These are phyloP conservation scores for Cystobasidium ongulense DNA, from an alignment of 768 basidiomycete genomes.

Conservation along the genomic window DNA sequence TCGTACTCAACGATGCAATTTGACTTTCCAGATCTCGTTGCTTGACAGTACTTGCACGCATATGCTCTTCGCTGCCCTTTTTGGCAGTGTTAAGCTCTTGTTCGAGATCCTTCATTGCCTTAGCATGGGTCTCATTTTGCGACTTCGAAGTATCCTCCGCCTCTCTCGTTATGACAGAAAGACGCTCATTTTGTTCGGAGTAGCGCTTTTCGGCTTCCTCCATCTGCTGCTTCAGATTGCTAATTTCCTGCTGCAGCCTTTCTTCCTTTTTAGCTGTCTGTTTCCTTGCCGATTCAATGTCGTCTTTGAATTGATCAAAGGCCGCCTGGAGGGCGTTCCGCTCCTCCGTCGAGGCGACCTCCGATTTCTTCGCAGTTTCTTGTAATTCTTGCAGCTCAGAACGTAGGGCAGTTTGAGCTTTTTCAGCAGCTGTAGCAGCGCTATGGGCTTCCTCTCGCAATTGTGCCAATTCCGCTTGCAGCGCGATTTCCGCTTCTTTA, in stretches of 20 bases:
- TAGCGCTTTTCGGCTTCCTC: background rate
- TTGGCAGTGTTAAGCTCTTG: background rate
- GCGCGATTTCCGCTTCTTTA: background rate
- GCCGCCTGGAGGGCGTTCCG: background rate
- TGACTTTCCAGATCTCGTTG: background rate
- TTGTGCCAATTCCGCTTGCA: background rate
- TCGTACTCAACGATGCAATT: too few relatives aligned
- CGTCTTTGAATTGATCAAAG: too few relatives aligned
- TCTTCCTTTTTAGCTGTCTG: background rate
- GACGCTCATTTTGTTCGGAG: background rate
- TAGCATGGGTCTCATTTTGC: background rate
- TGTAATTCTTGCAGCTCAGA: background rate
- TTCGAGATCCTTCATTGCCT: background rate
- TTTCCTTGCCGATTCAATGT: background rate
- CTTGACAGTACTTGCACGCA: background rate
- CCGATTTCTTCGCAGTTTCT: background rate
- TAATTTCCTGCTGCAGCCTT: background rate
- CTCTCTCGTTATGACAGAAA: background rate
- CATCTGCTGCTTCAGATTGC: background rate
- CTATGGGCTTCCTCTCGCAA: background rate
- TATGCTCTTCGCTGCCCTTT: background rate
- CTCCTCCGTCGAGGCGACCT: background rate
- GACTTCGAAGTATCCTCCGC: background rate
- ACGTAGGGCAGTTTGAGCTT: background rate
- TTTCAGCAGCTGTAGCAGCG: background rate